Conservation (phyloP, 208 protist genomes). For the Leishmania tropica region DNA sequence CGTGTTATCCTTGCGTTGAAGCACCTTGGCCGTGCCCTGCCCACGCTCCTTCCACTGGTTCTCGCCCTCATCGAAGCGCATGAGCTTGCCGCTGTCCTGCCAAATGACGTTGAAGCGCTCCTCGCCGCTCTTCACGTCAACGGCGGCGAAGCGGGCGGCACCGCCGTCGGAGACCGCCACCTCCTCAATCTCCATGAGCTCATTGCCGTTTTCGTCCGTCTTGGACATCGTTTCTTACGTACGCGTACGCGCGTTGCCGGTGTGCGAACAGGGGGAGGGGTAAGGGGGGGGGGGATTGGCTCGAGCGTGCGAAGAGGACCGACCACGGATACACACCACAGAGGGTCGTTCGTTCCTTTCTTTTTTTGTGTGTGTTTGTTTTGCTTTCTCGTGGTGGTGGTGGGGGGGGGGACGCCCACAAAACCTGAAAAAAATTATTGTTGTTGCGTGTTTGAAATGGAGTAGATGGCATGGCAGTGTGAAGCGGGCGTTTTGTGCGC, state of each 20-base stretch:
- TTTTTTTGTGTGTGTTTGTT: no score
- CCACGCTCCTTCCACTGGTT: conserved; percentile 94
- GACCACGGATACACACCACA: no score
- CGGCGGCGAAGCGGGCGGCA: conserved; percentile 71
- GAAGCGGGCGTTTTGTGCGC: neutral
- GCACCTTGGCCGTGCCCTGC: conserved; percentile 76
- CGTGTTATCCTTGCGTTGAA: conserved; percentile 71
- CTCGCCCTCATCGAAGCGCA: conserved; percentile 93
- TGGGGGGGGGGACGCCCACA: neutral
- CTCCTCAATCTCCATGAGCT: conserved; percentile 92
- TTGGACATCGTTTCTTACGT: conserved; percentile 42
- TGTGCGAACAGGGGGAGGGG: neutral
- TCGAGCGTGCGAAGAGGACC: neutral
- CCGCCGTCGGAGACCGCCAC: conserved; percentile 87
- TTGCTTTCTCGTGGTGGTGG: no score
- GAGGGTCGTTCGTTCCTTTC: no score
- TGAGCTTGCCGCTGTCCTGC: conserved; percentile 74
- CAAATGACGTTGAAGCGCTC: conserved; percentile 82
- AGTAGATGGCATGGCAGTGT: neutral
- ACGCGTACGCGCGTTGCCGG: neutral
- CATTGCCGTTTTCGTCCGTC: conserved; percentile 59
- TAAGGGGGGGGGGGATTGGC: neutral
- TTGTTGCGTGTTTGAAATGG: no score
- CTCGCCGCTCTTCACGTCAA: conserved; percentile 87
- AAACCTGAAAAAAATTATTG: neutral